Base-by-base conservation (phyloP, 176 grass and related monocot genomes). In the Phoenix dactylifera region DNA sequence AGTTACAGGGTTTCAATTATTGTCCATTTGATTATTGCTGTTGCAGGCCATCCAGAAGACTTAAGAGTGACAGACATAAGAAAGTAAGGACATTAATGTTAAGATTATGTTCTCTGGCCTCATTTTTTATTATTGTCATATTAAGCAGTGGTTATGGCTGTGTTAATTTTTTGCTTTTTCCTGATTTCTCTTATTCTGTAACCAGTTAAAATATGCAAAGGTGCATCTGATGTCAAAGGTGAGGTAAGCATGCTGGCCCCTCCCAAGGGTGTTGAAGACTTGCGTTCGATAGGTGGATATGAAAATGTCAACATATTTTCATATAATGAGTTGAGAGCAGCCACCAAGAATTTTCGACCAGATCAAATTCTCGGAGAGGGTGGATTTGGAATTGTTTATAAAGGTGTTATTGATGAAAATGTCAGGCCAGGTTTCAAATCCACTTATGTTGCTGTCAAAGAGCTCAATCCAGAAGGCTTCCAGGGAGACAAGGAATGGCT, bases 401-500 rank as follows among this genome's bases (percentile, higher is more conserved):
- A 88, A 78, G 92, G 92, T 72, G 44, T 82, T 20, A 88, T 97
- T 64, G 87, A 97, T 82, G 84, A 81, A 73, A 82, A 74, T 65
- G 80, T 91, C 62, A 91, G 83, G 66, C 29, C 24, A 26, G 87
- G 84, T 62, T 97, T 97, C 55, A 52, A 74, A 53, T 82, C 81
- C 22, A 82, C 75, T 60, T 81, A 88, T 28, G 92, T 91, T 72
- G 92, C 92, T 64, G 87, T 97, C 51, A 97, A 97, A 82, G 74
- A 80, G 69, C 66, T 97, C 58, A 97, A 97, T 70, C 92, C 81
- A 67, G 92, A 97, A 64, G 92, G 92, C 1, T 79, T 88, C 74
- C 92, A 97, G 54, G 92, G 92, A 64, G 92, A 97, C 72, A 97
- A 97, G 57, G 87, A 97, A 82, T 97, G 92, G 92, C 71, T 88